These are phyloP conservation scores for Amphicarpaea edgeworthii DNA, from an alignment of 306 rosid species.

Conservation along the genomic window DNA sequence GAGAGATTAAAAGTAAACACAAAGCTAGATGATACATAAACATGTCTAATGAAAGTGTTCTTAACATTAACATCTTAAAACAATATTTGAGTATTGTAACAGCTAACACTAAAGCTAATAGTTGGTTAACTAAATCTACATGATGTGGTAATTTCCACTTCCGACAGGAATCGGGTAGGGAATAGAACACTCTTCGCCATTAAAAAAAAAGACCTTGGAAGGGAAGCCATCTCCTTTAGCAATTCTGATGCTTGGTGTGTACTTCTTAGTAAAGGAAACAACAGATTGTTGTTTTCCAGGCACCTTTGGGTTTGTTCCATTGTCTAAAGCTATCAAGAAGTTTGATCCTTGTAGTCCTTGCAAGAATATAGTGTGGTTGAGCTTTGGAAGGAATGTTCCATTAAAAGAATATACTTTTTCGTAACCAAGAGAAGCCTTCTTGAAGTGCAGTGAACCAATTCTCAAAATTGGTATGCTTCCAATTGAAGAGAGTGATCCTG, in stretches of 20 bases:
- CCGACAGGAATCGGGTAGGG: conserved; percentile 56
- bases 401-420: conserved; percentile 66
- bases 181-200: conserved; percentile 73
- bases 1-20: background rate
- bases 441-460: conserved; percentile 70
- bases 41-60: conserved; percentile 1
- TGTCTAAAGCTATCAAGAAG: conserved; percentile 47
- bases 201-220: conserved; percentile 57
- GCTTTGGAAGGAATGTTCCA: conserved; percentile 49
- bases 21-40: background rate
- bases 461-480: conserved; percentile 49
- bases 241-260: background rate
- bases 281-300: conserved; percentile 78
- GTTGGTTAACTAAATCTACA: conserved; percentile 26
- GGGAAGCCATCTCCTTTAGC: conserved; percentile 69
- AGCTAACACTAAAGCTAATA: conserved; percentile 35
- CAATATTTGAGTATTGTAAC: conserved; percentile 37
- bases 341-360: conserved; percentile 59
- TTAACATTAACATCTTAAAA: conserved; percentile 13
- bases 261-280: conserved; percentile 62
- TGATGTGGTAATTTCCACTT: conserved; percentile 27
- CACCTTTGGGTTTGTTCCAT: conserved; percentile 48
- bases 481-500: conserved; percentile 69
- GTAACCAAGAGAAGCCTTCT: conserved; percentile 45
- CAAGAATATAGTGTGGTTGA: conserved; percentile 58